Evolutionary conservation across 2,329 filamentous ascomycete species (phyloP), one percentile per base, ranked within the genome.

Genomic region (Hymenoscyphus repandus): DNA sequence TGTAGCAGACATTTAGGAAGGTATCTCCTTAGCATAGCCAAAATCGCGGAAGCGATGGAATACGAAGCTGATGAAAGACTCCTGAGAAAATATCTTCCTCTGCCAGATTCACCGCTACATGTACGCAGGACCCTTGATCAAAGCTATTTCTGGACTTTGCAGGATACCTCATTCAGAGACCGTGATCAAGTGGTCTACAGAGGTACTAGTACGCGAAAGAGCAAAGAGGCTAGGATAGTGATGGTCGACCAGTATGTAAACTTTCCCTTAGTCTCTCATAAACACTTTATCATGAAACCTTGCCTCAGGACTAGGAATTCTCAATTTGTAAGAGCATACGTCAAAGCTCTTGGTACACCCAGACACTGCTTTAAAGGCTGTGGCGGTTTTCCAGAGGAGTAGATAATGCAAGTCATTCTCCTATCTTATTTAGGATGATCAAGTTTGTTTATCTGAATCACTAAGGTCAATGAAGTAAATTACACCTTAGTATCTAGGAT

Each of bases 41-140:
- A 52, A 34, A 31, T 57, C 3, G 53, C 55, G 3, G 56, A 62
- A 13, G 55, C 51, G 6, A 62, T 62, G 48, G 61, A 61, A 22
- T 55, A 46, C 22, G 51, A 52, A 18, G 50, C 53, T 0, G 54
- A 61, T 49, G 59, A 56, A 41, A 52, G 48, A 31, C 18, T 60
- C 1, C 30, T 63, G 10, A 42, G 52, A 3, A 39, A 55, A 1
- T 47, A 61, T 42, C 43, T 63, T 2, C 40, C 59, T 34, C 5
- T 27, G 22, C 4, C 33, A 1, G 10, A 58, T 51, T 51, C 57
- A 6, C 72, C 73, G 0, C 50, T 75, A 5, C 73, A 76, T 49
- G 68, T 70, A 0, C 65, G 73, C 0, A 61, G 74, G 2, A 76
- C 73, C 0, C 62, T 76, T 0, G 73, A 75, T 37, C 73, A 75